These are phyloP conservation scores for Telopea speciosissima DNA, from an alignment of 177 flowering plant genomes.

Conservation along the genomic window DNA sequence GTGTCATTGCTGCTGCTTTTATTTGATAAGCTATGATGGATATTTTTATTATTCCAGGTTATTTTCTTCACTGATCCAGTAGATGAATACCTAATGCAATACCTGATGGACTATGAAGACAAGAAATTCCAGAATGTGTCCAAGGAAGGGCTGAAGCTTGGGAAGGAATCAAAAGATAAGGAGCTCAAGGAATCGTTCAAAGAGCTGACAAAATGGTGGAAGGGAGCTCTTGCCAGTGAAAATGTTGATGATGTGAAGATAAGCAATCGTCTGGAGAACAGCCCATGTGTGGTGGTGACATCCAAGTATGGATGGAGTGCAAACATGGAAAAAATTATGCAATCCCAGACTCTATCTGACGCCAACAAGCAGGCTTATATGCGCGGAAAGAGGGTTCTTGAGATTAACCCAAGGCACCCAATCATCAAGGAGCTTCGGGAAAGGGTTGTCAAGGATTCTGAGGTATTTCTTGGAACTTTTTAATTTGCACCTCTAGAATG, in stretches of 20 bases:
- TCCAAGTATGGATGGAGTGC: conserved; percentile 98
- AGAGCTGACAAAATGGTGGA: conserved; percentile 98
- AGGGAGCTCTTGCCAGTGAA: conserved; percentile 58
- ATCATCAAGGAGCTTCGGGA: conserved; percentile 90
- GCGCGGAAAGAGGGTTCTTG: conserved; percentile 96
- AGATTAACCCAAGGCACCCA: conserved; percentile 94
- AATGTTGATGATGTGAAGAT: conserved; percentile 92
- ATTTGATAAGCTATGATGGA: neutral
- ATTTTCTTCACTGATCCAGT: conserved; percentile 99
- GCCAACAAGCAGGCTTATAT: conserved; percentile 89
- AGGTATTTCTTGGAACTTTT: conserved; percentile 44
- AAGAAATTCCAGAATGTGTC: conserved; percentile 95
- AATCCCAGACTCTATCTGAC: conserved; percentile 88
- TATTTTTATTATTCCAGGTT: conserved; percentile 43
- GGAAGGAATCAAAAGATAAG: conserved; percentile 77
- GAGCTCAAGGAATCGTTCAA: conserved; percentile 92
- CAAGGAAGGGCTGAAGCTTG: conserved; percentile 92
- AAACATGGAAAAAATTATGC: conserved; percentile 98
- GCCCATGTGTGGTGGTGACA: conserved; percentile 98
- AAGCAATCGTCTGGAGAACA: conserved; percentile 78
- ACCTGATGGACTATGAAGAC: conserved; percentile 95
- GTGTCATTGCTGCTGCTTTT: neutral
- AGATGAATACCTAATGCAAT: conserved; percentile 93
- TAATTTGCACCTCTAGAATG: neutral
- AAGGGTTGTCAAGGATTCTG: conserved; percentile 62